Percentiles rank a stretch among this genome's conserved stretches.
Conservation (phyloP, 257 asterid genomes). For the Rubia yunnanensis region DNA sequence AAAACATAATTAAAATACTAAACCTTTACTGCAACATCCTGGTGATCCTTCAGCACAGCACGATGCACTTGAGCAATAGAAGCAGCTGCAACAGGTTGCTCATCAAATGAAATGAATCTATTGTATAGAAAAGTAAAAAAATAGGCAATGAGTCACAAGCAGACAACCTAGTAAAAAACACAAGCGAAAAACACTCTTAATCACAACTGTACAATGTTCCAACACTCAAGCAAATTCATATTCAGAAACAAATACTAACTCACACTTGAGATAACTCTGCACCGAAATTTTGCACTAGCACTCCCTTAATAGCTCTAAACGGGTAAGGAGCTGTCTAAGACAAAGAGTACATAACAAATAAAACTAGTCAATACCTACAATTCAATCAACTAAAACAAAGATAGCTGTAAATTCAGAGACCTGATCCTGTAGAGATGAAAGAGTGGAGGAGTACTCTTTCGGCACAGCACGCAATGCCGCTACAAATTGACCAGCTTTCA, state of each 20-base stretch:
- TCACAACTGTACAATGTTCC: background rate
- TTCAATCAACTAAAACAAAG: background rate
- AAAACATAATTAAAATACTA: background rate
- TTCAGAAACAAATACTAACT: conserved; percentile 16
- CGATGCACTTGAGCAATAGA: conserved; percentile 98
- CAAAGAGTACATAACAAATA: conserved; percentile 19
- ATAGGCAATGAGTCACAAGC: conserved; percentile 8
- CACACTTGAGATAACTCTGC: conserved; percentile 63
- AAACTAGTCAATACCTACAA: conserved; percentile 8
- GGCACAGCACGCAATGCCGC: conserved; percentile 83
- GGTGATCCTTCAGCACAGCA: conserved; percentile 57
- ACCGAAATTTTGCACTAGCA: conserved; percentile 53
- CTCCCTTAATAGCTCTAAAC: conserved; percentile 61
- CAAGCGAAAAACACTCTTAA: background rate
- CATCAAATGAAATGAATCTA: conserved; percentile 80
- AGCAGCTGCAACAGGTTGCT: conserved; percentile 94
- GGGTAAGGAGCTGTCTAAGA: conserved; percentile 72
- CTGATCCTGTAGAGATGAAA: conserved; percentile 86
- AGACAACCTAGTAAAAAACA: conserved; percentile 9
- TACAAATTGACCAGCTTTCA: conserved; percentile 92
- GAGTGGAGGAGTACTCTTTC: conserved; percentile 74
- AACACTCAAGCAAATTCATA: background rate
- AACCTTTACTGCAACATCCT: conserved; percentile 96
- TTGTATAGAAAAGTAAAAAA: conserved; percentile 21
- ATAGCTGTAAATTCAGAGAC: conserved; percentile 24